Conservation (phyloP, 192 early-diverging fungal species). For the Linnemannia schmuckeri region DNA sequence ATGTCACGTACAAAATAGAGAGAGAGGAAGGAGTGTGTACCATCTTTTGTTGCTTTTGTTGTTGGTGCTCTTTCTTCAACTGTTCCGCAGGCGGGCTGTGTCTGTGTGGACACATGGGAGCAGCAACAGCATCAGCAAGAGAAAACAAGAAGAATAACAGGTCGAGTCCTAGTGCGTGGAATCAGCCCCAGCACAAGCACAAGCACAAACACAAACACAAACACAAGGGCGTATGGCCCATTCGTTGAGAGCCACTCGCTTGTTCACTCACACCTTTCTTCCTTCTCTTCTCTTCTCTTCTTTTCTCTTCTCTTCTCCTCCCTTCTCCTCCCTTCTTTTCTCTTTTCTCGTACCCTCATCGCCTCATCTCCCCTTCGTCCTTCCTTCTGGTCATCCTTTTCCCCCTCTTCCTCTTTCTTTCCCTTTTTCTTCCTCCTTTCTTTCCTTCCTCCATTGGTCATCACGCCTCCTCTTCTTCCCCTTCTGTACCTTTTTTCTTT, state of each 20-base stretch:
- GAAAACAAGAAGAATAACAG: not conserved
- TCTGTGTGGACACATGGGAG: not conserved
- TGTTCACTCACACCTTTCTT: not conserved
- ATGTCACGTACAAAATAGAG: no score
- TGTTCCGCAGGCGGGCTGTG: not conserved
- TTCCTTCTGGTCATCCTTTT: not conserved
- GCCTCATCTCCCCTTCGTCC: slow-evolving; percentile 1
- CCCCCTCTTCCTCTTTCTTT: not conserved
- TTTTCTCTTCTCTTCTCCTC: not conserved
- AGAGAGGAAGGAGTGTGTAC: not conserved
- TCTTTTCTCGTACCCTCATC: not conserved
- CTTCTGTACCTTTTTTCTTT: not conserved
- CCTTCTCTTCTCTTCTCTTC: not conserved
- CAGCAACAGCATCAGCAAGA: not conserved
- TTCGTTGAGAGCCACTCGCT: not conserved
- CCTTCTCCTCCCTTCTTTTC: not conserved
- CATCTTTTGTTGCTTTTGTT: not conserved
- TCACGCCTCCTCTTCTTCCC: not conserved
- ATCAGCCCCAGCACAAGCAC: not conserved
- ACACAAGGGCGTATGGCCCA: no score
- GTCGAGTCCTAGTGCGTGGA: not conserved
- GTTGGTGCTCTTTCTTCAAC: not conserved
- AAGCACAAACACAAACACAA: not conserved
- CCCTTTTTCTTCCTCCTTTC: not conserved
- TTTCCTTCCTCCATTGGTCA: not conserved